Evolutionary conservation across 768 basidiomycete species (phyloP), one percentile per base, ranked within the genome.

Genomic region (Phaffia tasmanica): DNA sequence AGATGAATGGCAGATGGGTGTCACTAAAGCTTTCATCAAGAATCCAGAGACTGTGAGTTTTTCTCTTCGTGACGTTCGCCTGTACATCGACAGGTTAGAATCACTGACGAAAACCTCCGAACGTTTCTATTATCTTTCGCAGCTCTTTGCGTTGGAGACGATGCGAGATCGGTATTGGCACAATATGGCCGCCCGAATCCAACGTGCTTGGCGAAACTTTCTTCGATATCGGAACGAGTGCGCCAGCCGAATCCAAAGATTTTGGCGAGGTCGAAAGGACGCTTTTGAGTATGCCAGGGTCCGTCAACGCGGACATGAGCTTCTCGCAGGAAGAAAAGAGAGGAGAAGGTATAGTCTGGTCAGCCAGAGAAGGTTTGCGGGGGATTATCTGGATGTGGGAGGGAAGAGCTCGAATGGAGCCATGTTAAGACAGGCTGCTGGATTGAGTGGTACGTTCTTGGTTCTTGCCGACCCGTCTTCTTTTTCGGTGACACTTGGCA

Each of bases 91-190:
- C n/a, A 15, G 49, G 15, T 15, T 15, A n/a, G 49, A n/a, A 15
- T n/a, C n/a, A n/a, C n/a, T n/a, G n/a, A n/a, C n/a, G n/a, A n/a
- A n/a, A n/a, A n/a, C n/a, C n/a, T n/a, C n/a, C n/a, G n/a, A n/a
- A n/a, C n/a, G n/a, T n/a, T 29, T 27, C 47, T 46, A 57, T 65
- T 57, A 29, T 35, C 46, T 57, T 50, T 48, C 23, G 16, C 69
- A 97, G 90, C 83, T 99, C 25, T 99, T 99, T 75, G 95, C 94
- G 16, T 79, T 99, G 65, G 95, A 99, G 79, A 93, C 90, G 8
- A 98, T 98, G 90, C 86, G 95, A 61, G 95, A 99, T 75, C 85
- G 88, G 62, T 99, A 98, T 77, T 99, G 95, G 95, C 95, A 99
- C 76, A 98, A 97, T 77, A 99, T 99, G 95, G 95, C 95, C 0